Conservation (phyloP, 2,329 filamentous ascomycete species). For the Cryphonectria naterciae region DNA sequence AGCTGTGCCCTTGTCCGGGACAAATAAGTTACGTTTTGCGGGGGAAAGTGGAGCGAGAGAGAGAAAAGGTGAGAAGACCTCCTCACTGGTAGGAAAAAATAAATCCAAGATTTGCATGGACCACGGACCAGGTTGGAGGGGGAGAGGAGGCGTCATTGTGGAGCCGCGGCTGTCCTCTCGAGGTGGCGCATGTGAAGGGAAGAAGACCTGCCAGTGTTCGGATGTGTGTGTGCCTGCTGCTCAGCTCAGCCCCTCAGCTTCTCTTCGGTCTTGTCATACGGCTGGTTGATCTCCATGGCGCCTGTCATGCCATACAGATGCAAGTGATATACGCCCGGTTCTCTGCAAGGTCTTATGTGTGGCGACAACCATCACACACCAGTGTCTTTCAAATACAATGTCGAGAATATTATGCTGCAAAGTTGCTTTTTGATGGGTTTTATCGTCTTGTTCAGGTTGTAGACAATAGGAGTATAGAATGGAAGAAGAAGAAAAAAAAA, state of each 20-base stretch:
- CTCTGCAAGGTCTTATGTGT: not conserved
- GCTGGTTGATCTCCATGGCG: not conserved
- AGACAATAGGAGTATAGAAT: not conserved
- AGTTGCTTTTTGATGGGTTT: not conserved
- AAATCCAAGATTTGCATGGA: not conserved
- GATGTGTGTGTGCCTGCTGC: not conserved
- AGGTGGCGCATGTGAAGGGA: conserved; percentile 1
- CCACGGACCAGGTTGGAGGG: not conserved
- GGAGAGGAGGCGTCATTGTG: not conserved
- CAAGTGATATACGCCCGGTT: not conserved
- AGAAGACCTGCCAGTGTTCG: not conserved
- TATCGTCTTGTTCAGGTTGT: not conserved
- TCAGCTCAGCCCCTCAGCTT: not conserved
- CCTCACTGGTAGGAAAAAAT: not conserved
- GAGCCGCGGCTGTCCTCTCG: conserved; percentile 1
- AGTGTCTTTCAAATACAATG: not conserved
- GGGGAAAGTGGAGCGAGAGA: conserved; percentile 13
- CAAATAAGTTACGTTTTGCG: conserved; percentile 11
- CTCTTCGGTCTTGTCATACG: not conserved
- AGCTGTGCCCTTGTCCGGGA: not conserved
- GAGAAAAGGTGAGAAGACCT: not conserved
- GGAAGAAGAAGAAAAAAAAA: not conserved
- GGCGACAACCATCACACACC: too few relatives aligned
- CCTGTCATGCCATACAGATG: not conserved
- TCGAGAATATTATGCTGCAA: not conserved